A percentile compares a stretch with the other conserved stretches of the same genome.
Conservation (phyloP, 23 red algal species). For the Pyropia yezoensis region DNA sequence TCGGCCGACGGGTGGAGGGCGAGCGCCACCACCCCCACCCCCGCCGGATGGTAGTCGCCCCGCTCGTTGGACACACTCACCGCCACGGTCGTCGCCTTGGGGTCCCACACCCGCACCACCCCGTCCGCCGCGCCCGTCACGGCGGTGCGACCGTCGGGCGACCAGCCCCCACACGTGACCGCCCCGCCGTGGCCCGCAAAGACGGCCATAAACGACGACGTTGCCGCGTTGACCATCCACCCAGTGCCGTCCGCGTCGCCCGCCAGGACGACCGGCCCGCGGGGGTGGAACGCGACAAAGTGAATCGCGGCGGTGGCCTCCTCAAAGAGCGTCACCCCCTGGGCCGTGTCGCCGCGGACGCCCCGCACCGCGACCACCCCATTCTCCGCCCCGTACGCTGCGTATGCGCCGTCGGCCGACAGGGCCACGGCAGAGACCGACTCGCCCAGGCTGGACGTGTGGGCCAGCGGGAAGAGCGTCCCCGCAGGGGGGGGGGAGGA, state of each 20-base stretch:
- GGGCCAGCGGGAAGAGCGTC: too few relatives aligned
- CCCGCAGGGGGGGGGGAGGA: too few relatives aligned
- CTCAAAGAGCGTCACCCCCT: constrained; percentile 2
- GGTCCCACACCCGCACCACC: constrained; percentile 67
- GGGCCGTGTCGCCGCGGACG: constrained; percentile 41
- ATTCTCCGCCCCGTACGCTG: constrained; percentile 54
- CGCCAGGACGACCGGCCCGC: constrained; percentile 50
- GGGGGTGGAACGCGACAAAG: constrained; percentile 56
- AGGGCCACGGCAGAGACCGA: constrained; percentile 52
- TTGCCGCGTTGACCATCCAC: constrained; percentile 67
- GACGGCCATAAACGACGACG: constrained; percentile 39
- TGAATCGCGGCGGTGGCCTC: constrained; percentile 32
- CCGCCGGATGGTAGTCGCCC: constrained; percentile 35
- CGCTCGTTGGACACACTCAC: constrained; percentile 20
- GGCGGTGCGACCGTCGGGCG: constrained; percentile 64
- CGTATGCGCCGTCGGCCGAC: constrained; percentile 33
- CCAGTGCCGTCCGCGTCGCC: constrained; percentile 48
- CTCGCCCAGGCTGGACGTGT: constrained; percentile 7
- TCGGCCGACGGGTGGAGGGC: constrained; percentile 20
- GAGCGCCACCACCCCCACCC: constrained; percentile 29
- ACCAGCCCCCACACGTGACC: constrained; percentile 56
- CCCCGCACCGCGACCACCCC: constrained; percentile 50
- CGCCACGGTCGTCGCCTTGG: constrained; percentile 26
- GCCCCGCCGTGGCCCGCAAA: constrained; percentile 66
- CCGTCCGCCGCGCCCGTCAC: constrained; percentile 56